phyloP scores from a whole-genome alignment of 768 basidiomycete species.

The Cystobasidium tubakii region DNA sequence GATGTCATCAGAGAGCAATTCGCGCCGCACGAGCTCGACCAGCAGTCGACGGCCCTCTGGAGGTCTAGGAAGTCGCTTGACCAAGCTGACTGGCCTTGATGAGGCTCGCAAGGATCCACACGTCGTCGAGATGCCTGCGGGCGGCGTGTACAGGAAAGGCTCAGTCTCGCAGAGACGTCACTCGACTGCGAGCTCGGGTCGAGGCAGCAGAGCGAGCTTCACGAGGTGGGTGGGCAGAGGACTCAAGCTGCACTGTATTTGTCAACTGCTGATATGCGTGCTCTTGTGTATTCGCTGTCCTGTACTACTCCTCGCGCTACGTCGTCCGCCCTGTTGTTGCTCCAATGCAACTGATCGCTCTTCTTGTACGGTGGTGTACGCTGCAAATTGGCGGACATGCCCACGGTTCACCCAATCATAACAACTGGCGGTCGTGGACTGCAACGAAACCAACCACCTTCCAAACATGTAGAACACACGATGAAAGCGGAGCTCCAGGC shows the following conservation, averaged over 20 bases:
- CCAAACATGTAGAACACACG: conserved; percentile 51
- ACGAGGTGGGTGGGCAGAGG: conserved; percentile 9
- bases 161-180: conserved; percentile 27
- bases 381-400: background rate
- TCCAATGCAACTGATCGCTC: too few relatives aligned
- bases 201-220: conserved; percentile 33
- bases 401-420: background rate
- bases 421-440: too few relatives aligned
- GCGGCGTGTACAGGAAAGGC: conserved; percentile 22
- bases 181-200: conserved; percentile 17
- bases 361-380: too few relatives aligned
- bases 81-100: conserved; percentile 14
- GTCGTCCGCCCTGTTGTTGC: too few relatives aligned
- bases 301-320: background rate
- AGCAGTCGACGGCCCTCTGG: conserved; percentile 29
- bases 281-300: background rate
- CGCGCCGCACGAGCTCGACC: conserved; percentile 3
- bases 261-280: background rate
- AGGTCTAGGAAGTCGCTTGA: conserved; percentile 22
- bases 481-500: background rate
- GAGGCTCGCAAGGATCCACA: conserved; percentile 13
- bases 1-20: background rate
- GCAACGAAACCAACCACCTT: too few relatives aligned
- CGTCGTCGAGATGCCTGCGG: conserved; percentile 15
- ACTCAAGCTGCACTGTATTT: background rate